Evolutionary conservation across 352 stramenopile species (phyloP), one percentile per base, ranked within the genome.

Genomic region (Vaucheria bursata): DNA sequence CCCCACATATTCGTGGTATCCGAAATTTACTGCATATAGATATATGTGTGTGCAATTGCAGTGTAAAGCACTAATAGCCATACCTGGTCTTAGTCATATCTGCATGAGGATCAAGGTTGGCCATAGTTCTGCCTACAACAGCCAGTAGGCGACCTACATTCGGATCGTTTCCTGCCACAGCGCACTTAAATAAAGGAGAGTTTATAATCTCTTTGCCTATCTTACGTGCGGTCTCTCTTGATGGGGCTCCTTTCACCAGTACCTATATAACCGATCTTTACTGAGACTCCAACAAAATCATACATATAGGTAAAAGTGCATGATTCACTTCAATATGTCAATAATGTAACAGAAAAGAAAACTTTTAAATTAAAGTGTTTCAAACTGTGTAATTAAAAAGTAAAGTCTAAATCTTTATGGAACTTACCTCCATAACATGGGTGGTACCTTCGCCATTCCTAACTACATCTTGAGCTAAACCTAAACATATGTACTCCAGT

Each of bases 381-480:
- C 45, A 59, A 18, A 18, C 45, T n/a, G 18, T 18, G n/a, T n/a
- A 18, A 59, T 59, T n/a, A n/a, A 59, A n/a, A 18, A n/a, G 18
- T 59, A 32, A 32, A 12, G 32, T 36, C 50, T 12, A 12, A 52
- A 5, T 73, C 25, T n/a, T n/a, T n/a, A n/a, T n/a, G n/a, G n/a
- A 1, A 91, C 18, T 89, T 34, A 79, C 74, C 70, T 84, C 88
- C 85, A 99, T 97, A 8, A 99, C 94, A 88, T 99, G 95, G 67
- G 95, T 90, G 33, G 93, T 97, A 12, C 95, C 96, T 86, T 99
- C 96, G 67, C 94, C 96, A 85, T 99, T 99, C 53, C 95, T 91
- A 35, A 99, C 96, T 86, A 99, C 93, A 85, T 98, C 95, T 79
- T 97, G 89, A 12, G 93, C 94, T 8, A 99, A 84, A 8, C 92